These are phyloP conservation scores for Polytrichum commune DNA, from an alignment of 225 moss, liverwort and hornwort genomes.

Conservation along the genomic window DNA sequence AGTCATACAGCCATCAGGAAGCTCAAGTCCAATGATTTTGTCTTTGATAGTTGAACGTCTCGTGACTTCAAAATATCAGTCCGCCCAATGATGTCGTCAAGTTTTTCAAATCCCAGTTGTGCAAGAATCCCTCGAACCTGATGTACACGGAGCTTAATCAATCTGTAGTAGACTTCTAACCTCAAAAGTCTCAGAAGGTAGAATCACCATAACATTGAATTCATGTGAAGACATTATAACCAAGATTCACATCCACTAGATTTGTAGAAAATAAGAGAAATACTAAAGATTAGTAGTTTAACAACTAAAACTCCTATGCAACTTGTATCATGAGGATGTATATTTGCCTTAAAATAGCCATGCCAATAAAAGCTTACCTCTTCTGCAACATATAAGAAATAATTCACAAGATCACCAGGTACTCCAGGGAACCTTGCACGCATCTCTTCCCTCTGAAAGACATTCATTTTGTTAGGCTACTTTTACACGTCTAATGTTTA, in stretches of 20 bases:
- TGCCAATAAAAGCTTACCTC: conserved; percentile 47
- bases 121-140: conserved; percentile 92
- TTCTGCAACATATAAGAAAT: conserved; percentile 89
- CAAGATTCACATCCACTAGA: too few relatives aligned
- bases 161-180: too few relatives aligned
- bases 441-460: conserved; percentile 82
- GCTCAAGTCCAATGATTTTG: conserved; percentile 74
- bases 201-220: too few relatives aligned
- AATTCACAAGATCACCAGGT: conserved; percentile 93
- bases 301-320: too few relatives aligned
- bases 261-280: too few relatives aligned
- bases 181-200: too few relatives aligned
- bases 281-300: too few relatives aligned
- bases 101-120: conserved; percentile 76
- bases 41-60: conserved; percentile 57
- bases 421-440: conserved; percentile 96
- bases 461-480: not conserved
- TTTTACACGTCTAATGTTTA: not conserved
- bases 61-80: conserved; percentile 67
- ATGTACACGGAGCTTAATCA: too few relatives aligned
- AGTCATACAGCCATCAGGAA: conserved; percentile 35
- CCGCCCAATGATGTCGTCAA: conserved; percentile 91
- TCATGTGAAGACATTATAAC: too few relatives aligned
- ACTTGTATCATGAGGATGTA: too few relatives aligned
- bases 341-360: too few relatives aligned